Conservation (phyloP, 1,139 yeast species). For the Sugiyamaella japonica region DNA sequence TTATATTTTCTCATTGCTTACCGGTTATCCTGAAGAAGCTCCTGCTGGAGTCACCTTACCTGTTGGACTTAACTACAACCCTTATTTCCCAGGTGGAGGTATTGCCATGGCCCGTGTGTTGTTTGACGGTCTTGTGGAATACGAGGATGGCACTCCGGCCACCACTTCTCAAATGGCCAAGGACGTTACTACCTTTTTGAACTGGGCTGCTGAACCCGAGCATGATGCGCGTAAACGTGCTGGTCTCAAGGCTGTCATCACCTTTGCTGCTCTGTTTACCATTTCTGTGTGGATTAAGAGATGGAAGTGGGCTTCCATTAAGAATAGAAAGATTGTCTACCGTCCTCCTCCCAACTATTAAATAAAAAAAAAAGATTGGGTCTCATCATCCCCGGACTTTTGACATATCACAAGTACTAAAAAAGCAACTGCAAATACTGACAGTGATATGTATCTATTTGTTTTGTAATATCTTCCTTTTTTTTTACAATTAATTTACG, state of each 20-base stretch:
- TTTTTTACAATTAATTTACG: slow-evolving; percentile 15
- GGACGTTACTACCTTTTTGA: slow-evolving; percentile 92
- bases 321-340: slow-evolving; percentile 92
- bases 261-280: slow-evolving; percentile 77
- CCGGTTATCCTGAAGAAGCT: slow-evolving; percentile 98
- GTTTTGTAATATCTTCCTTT: slow-evolving; percentile 12
- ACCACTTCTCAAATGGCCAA: slow-evolving; percentile 99
- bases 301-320: slow-evolving; percentile 97
- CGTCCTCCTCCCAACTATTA: slow-evolving; percentile 62
- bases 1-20: slow-evolving; percentile 89
- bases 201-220: slow-evolving; percentile 99
- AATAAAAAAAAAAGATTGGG: not conserved
- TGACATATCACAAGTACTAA: not conserved
- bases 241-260: slow-evolving; percentile 90
- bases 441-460: slow-evolving; percentile 1
- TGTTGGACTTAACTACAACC: slow-evolving; percentile 95
- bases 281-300: slow-evolving; percentile 90
- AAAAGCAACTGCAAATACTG: slow-evolving; percentile 9
- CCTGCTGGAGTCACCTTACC: slow-evolving; percentile 97
- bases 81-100: slow-evolving; percentile 99
- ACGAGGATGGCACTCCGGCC: slow-evolving; percentile 98
- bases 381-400: not conserved
- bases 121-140: slow-evolving; percentile 95
- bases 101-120: slow-evolving; percentile 99
- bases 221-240: slow-evolving; percentile 97